Evolutionary conservation across 2,329 filamentous ascomycete species (phyloP).

Genomic region (Thielaviopsis ethacetica): DNA sequence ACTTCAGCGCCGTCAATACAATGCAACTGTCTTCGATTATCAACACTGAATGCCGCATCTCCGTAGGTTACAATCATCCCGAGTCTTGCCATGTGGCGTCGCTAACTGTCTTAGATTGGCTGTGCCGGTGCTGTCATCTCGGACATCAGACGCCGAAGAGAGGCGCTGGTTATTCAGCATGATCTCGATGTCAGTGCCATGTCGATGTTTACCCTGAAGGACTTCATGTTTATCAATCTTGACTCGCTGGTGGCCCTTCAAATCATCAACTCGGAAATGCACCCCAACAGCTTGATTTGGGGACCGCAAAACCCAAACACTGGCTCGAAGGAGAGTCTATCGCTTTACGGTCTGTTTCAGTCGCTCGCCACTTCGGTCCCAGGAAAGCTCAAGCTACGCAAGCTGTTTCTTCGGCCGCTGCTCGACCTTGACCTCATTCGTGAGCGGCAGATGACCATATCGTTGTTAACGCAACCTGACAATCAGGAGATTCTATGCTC

Average conservation of each 20-base stretch:
- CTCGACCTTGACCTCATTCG: constrained; percentile 50
- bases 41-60: constrained; percentile 56
- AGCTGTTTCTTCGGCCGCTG: constrained; percentile 67
- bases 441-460: constrained; percentile 54
- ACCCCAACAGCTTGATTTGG: constrained; percentile 56
- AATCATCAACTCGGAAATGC: constrained; percentile 65
- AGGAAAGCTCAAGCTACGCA: constrained; percentile 57
- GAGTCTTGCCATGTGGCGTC: background rate
- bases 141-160: constrained; percentile 53
- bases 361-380: constrained; percentile 61
- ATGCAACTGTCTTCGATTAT: constrained; percentile 55
- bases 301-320: constrained; percentile 20
- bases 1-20: constrained; percentile 40
- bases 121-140: constrained; percentile 79
- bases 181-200: constrained; percentile 44
- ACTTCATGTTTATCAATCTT: constrained; percentile 59
- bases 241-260: constrained; percentile 74
- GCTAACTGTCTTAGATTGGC: constrained; percentile 36
- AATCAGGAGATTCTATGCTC: constrained; percentile 41
- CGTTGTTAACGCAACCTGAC: constrained; percentile 47
- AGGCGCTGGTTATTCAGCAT: background rate
- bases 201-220: constrained; percentile 55
- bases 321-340: constrained; percentile 64
- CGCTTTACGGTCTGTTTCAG: constrained; percentile 69
- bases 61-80: constrained; percentile 29